These are phyloP conservation scores for Pseudoscleropodium purum DNA, from an alignment of 225 moss, liverwort and hornwort genomes.

Conservation along the genomic window DNA sequence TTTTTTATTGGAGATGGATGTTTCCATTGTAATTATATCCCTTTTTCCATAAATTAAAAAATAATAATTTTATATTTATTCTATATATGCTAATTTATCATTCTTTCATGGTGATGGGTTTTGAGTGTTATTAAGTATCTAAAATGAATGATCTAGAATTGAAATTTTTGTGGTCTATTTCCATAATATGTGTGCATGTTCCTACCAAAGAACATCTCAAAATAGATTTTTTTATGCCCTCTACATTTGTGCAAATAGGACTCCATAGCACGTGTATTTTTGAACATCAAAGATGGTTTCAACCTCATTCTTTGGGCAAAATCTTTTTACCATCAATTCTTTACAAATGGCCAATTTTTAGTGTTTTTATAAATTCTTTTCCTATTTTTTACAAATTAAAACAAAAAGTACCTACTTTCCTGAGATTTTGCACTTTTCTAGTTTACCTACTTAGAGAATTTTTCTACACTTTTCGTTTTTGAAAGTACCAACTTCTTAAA, in stretches of 20 bases:
- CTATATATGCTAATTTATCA: neutral
- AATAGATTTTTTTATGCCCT: neutral
- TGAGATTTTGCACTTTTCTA: neutral
- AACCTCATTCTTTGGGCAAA: neutral
- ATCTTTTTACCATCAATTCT: neutral
- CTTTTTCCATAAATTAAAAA: neutral
- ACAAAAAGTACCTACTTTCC: neutral
- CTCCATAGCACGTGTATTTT: fast-evolving
- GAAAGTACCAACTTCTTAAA: neutral
- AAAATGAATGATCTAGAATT: neutral
- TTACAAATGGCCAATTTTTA: neutral
- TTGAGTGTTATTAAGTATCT: neutral
- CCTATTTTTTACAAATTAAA: neutral
- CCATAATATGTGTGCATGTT: fast-evolving
- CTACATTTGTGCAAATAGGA: neutral
- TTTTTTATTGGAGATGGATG: neutral
- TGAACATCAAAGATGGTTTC: neutral
- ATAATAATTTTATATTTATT: neutral
- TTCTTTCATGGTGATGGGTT: no score
- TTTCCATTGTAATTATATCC: neutral
- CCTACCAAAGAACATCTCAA: neutral
- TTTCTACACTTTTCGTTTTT: neutral
- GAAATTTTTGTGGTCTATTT: neutral
- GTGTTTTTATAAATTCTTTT: neutral
- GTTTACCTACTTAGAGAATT: fast-evolving